A percentile compares a stretch with the other conserved stretches of the same genome.
phyloP scores from a whole-genome alignment of 208 protist species.

The Wallacemonas collosoma region DNA sequence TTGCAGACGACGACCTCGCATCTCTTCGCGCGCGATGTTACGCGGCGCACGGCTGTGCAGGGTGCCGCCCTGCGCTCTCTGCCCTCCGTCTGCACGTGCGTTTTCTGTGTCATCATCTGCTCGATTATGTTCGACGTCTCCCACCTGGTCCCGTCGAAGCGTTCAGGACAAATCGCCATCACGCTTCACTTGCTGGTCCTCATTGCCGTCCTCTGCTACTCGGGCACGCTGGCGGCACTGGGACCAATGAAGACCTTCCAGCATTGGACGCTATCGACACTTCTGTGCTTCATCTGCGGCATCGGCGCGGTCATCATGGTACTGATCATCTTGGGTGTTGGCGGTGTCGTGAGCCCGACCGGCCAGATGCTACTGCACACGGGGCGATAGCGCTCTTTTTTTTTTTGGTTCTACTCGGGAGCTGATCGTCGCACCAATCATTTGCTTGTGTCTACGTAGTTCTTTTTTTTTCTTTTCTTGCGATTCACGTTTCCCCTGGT shows the following conservation, averaged over 20 bases:
- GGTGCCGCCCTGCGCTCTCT: slow-evolving; percentile 40
- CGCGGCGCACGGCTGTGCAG: slow-evolving; percentile 32
- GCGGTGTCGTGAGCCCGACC: slow-evolving; percentile 27
- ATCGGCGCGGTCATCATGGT: slow-evolving; percentile 25
- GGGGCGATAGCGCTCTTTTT: background rate
- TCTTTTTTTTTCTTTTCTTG: slow-evolving; percentile 5
- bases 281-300: slow-evolving; percentile 34
- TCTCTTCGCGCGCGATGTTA: slow-evolving; percentile 48
- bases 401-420: background rate
- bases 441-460: background rate
- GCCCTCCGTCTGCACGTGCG: slow-evolving; percentile 38
- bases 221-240: slow-evolving; percentile 29
- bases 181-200: slow-evolving; percentile 44
- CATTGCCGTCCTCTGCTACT: slow-evolving; percentile 34
- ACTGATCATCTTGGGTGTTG: slow-evolving; percentile 27
- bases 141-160: slow-evolving; percentile 30
- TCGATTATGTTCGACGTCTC: slow-evolving; percentile 46
- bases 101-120: slow-evolving; percentile 31
- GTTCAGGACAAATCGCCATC: slow-evolving; percentile 39
- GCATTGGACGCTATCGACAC: slow-evolving; percentile 43
- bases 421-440: too few species aligned
- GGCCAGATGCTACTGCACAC: slow-evolving; percentile 17
- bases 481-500: background rate
- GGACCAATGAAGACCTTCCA: slow-evolving; percentile 37
- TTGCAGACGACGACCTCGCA: slow-evolving; percentile 61